These are phyloP conservation scores for Suillus lakei DNA, from an alignment of 768 basidiomycete species.

Conservation along the genomic window DNA sequence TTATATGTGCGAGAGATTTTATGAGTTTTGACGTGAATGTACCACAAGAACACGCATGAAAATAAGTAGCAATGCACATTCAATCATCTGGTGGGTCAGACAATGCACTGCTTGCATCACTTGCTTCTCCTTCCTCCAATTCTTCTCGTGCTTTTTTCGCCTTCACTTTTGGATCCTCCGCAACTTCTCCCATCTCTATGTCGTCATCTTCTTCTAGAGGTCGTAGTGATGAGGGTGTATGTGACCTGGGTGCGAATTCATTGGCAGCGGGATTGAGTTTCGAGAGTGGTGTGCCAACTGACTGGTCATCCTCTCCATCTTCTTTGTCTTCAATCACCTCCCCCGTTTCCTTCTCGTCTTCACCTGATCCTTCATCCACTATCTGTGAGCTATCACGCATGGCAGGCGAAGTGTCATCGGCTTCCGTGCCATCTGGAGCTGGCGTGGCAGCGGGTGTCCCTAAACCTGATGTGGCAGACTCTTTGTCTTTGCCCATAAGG, in stretches of 20 bases:
- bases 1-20: slow-evolving; percentile 75
- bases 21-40: slow-evolving; percentile 68
- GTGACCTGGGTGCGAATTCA: slow-evolving; percentile 36
- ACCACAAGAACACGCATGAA: slow-evolving; percentile 23
- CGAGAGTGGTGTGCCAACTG: slow-evolving; percentile 31
- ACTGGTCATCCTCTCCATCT: slow-evolving; percentile 41
- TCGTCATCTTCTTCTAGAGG: slow-evolving; percentile 55
- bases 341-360: slow-evolving; percentile 50
- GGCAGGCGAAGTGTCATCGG: slow-evolving; percentile 17
- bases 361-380: slow-evolving; percentile 31
- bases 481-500: slow-evolving; percentile 71
- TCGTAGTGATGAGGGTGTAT: slow-evolving; percentile 34
- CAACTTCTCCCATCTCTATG: slow-evolving; percentile 92
- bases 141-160: slow-evolving; percentile 67
- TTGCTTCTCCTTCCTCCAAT: slow-evolving; percentile 86
- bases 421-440: slow-evolving; percentile 42
- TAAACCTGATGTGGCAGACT: slow-evolving; percentile 44
- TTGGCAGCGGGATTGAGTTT: slow-evolving; percentile 38
- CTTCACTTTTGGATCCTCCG: slow-evolving; percentile 62
- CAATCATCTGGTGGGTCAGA: slow-evolving; percentile 74
- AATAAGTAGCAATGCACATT: slow-evolving; percentile 19
- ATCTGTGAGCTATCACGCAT: slow-evolving; percentile 14
- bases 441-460: slow-evolving; percentile 54
- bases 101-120: slow-evolving; percentile 76
- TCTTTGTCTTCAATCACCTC: slow-evolving; percentile 43